Evolutionary conservation across 2,329 filamentous ascomycete genomes (phyloP), one percentile per base, ranked within the genome.

Genomic region (Capronia coronata): DNA sequence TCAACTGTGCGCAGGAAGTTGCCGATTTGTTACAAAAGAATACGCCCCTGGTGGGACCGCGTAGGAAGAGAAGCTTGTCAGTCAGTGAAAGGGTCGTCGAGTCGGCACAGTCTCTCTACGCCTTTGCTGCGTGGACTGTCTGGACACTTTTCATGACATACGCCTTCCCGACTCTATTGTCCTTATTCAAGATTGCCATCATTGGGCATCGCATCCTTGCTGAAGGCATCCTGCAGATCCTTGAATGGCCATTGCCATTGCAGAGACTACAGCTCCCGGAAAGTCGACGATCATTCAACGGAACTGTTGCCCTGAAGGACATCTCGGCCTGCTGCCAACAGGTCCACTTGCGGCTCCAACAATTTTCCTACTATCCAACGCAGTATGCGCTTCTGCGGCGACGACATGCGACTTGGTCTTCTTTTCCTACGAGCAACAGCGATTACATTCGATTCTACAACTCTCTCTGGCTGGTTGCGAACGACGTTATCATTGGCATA

Each of bases 381-480:
- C 91, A 98, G 66, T 96, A 97, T 64, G 77, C 91, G 37, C 97
- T 89, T 13, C 69, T 98, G 40, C 84, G 90, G n/a, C 83, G 87
- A 63, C 78, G 90, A 32, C 94, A 94, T 64, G 82, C 84, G 55
- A 88, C 94, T 61, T 97, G 93, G 91, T 87, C 89, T 51, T 97
- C 91, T 65, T 86, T 97, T 48, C 96, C 90, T 0, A 93, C 85
- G 41, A 95, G 85, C 61, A 91, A 98, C 67, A 88, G 91, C 0
- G 93, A 98, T 67, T 98, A 98, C 66, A 98, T 98, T 59, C 85
- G 93, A 13, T 98, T 98, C 69, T 98, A 97, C 71, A 98, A 98
- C 67, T 96, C 89, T 63, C 74, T 98, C 3, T 98, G 93, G 93
- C 84, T 98, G 7, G 93, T 98, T 18, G 90, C 90, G 23, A 98